phyloP scores from a whole-genome alignment of 108 stramenopile genomes.

The Asterionellopsis glacialis region DNA sequence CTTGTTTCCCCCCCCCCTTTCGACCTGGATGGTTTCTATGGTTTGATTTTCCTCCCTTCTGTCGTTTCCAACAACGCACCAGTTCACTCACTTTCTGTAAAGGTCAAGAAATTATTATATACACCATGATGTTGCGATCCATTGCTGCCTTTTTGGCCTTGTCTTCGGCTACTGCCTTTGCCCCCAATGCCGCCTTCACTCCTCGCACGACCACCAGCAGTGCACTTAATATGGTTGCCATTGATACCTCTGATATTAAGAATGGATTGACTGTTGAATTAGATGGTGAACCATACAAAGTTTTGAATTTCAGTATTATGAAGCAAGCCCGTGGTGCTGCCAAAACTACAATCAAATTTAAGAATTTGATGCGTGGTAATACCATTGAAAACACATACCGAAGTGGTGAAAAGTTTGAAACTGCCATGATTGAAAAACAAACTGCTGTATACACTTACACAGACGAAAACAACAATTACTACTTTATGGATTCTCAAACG shows the following conservation, averaged over 20 bases:
- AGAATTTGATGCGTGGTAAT: slow-evolving; percentile 89
- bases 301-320: slow-evolving; percentile 88
- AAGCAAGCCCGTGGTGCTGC: slow-evolving; percentile 91
- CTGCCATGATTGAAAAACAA: slow-evolving; percentile 81
- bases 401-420: slow-evolving; percentile 87
- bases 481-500: slow-evolving; percentile 90
- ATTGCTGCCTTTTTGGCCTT: slow-evolving; percentile 1
- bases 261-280: slow-evolving; percentile 92
- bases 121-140: slow-evolving; percentile 3
- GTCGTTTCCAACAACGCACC: no score
- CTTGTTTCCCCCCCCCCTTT: no score
- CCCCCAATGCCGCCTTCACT: not conserved
- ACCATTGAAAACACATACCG: slow-evolving; percentile 94
- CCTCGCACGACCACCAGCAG: not conserved
- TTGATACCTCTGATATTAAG: slow-evolving; percentile 91
- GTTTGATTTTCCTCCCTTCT: no score
- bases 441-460: slow-evolving; percentile 80
- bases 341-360: slow-evolving; percentile 90
- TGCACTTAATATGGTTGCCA: slow-evolving; percentile 34
- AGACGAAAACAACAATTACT: slow-evolving; percentile 68
- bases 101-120: not conserved
- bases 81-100: no score
- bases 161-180: not conserved
- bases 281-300: slow-evolving; percentile 88
- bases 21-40: no score